Percentiles rank a stretch among this genome's conserved stretches.
Evolutionary conservation across 1,284 basidiomycete genomes (phyloP).

Genomic region (Puccinia horiana): DNA sequence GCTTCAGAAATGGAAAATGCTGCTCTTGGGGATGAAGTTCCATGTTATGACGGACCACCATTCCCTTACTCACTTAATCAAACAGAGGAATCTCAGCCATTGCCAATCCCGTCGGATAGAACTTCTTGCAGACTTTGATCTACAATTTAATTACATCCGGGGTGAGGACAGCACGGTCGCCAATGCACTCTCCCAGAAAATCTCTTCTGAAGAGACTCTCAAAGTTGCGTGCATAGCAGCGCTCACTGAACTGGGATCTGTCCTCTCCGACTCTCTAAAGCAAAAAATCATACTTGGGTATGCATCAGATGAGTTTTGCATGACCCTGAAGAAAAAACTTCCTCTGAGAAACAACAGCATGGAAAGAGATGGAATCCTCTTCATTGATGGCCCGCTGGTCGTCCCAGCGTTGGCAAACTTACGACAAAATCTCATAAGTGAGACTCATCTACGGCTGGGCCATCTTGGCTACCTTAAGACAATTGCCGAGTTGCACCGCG

Average conservation of each 20-base stretch:
- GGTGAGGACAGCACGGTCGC: constrained; percentile 60
- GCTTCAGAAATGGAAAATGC: no score
- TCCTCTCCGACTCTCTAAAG: constrained; percentile 50
- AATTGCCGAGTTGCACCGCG: constrained; percentile 55
- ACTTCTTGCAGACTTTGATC: constrained; percentile 57
- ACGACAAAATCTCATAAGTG: no score
- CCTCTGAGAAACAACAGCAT: neutral
- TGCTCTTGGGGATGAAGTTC: no score
- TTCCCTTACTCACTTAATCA: no score
- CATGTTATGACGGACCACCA: no score
- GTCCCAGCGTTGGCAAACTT: no score
- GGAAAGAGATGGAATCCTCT: neutral
- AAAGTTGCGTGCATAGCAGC: neutral
- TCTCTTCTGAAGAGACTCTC: neutral
- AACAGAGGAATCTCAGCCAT: constrained; percentile 58
- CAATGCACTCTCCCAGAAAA: constrained; percentile 58
- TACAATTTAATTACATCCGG: constrained; percentile 56
- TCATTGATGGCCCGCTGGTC: no score
- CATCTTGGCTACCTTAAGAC: constrained; percentile 51
- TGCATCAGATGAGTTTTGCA: no score
- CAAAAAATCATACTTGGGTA: constrained; percentile 53
- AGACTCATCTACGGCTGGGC: no score
- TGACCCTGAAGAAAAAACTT: no score
- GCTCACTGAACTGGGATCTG: neutral
- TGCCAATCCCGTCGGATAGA: constrained; percentile 60